Conservation (phyloP, 2,329 filamentous ascomycete genomes). For the Daldinia sp. region DNA sequence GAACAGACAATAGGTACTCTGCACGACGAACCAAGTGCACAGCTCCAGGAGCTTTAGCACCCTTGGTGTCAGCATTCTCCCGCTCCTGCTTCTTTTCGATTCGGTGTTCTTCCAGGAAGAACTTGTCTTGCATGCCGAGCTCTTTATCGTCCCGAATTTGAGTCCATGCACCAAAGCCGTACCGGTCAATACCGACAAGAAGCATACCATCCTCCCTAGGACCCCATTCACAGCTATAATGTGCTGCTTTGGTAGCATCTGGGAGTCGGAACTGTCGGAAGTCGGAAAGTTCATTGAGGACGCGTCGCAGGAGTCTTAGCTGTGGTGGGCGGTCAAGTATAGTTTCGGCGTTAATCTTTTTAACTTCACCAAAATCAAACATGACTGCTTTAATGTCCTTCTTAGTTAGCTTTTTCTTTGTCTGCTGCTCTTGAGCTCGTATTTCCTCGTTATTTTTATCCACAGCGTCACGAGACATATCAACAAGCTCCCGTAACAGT, state of each 20-base stretch:
- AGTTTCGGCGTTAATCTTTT: constrained; percentile 95
- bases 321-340: constrained; percentile 91
- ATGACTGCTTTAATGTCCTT: constrained; percentile 98
- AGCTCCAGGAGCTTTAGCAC: constrained; percentile 92
- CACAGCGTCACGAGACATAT: constrained; percentile 64
- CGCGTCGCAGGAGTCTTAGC: constrained; percentile 81
- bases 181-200: constrained; percentile 87
- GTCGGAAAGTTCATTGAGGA: constrained; percentile 72
- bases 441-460: constrained; percentile 75
- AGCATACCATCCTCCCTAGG: constrained; percentile 97
- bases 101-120: constrained; percentile 97
- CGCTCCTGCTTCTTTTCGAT: constrained; percentile 97
- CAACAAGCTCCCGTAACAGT: constrained; percentile 78
- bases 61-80: constrained; percentile 77
- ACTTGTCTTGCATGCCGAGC: constrained; percentile 85
- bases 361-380: constrained; percentile 92
- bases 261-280: constrained; percentile 83
- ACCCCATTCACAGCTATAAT: constrained; percentile 92
- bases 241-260: constrained; percentile 90
- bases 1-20: constrained; percentile 93
- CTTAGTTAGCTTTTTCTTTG: constrained; percentile 85
- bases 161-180: constrained; percentile 95
- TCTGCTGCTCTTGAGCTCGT: constrained; percentile 81
- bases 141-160: constrained; percentile 93
- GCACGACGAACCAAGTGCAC: constrained; percentile 95